A percentile compares a stretch with the other conserved stretches of the same genome.
phyloP scores from a whole-genome alignment of 306 rosid genomes.

The Prunus padus region DNA sequence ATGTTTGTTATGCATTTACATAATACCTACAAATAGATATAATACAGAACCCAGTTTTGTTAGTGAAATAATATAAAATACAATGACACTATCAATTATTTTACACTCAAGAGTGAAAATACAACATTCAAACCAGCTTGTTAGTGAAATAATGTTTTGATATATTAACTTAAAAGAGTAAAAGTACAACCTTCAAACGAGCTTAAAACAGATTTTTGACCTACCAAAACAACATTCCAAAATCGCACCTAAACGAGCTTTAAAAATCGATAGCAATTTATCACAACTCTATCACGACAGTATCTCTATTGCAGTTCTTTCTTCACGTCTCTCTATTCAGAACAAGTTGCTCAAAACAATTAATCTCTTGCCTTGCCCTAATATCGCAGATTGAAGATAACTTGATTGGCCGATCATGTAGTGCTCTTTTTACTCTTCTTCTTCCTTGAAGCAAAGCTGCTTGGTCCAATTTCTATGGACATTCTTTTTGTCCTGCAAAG shows the following conservation, averaged over 20 bases:
- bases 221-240: not conserved
- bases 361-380: not conserved
- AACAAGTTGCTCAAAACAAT: not conserved
- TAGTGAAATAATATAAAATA: not conserved
- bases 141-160: not conserved
- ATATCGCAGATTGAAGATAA: constrained; percentile 1
- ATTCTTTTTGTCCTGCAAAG: constrained; percentile 75
- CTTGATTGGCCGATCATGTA: constrained; percentile 19
- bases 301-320: not conserved
- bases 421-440: constrained; percentile 68
- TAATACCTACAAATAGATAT: not conserved
- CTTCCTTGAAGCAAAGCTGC: constrained; percentile 90
- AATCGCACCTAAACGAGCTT: not conserved
- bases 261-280: not conserved
- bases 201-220: not conserved
- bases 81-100: not conserved
- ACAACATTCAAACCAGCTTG: not conserved
- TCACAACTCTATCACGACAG: not conserved
- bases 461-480: constrained; percentile 81
- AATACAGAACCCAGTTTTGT: not conserved
- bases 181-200: not conserved
- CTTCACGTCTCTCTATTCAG: not conserved
- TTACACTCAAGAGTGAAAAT: not conserved
- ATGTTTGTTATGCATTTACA: not conserved
- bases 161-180: not conserved